Evolutionary conservation across 1,139 yeast species (phyloP).

Genomic region (Pneumocystis wakefieldiae): DNA sequence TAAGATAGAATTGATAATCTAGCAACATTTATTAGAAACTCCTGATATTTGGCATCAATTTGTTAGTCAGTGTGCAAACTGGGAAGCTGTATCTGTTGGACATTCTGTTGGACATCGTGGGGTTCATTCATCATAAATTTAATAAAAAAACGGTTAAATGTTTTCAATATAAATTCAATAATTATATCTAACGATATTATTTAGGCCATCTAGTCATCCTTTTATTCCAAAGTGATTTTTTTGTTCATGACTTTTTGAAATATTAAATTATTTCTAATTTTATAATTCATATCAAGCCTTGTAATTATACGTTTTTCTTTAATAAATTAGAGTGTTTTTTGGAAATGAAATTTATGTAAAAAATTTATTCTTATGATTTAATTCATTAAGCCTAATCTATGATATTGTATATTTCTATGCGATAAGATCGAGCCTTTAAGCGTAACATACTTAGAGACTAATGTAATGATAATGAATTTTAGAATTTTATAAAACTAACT

Average conservation of each 20-base stretch:
- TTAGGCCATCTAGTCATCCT: no score
- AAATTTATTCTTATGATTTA: no score
- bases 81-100: neutral
- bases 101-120: neutral
- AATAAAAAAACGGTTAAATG: neutral
- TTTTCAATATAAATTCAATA: neutral
- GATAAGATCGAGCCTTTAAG: no score
- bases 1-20: neutral
- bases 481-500: no score
- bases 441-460: no score
- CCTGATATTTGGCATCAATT: neutral
- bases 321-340: no score
- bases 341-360: neutral
- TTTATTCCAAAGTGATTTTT: neutral
- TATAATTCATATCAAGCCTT: neutral
- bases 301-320: neutral
- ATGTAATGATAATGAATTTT: no score
- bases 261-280: neutral
- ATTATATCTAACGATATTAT: no score
- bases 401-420: no score
- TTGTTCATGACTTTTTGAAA: neutral
- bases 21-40: neutral
- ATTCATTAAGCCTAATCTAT: no score
- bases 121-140: neutral
- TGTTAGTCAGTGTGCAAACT: neutral